These are phyloP conservation scores for Nyctanthes arbortristis DNA, from an alignment of 257 asterid species.

Conservation along the genomic window DNA sequence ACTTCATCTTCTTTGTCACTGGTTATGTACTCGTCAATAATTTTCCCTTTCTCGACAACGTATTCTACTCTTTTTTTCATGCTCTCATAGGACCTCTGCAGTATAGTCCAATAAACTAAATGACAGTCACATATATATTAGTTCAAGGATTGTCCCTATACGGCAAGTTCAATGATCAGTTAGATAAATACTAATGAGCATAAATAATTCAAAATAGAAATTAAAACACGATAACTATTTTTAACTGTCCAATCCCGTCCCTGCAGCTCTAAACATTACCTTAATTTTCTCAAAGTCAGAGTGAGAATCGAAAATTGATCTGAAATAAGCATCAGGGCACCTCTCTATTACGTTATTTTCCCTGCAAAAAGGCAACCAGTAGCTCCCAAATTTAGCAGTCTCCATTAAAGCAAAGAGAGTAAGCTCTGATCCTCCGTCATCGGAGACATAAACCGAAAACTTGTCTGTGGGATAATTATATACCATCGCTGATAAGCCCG, in stretches of 20 bases:
- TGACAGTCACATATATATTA: no score
- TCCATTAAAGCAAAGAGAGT: constrained; percentile 62
- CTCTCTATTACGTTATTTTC: no score
- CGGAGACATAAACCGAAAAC: constrained; percentile 64
- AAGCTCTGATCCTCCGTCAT: constrained; percentile 69
- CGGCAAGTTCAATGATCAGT: no score
- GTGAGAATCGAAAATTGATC: neutral
- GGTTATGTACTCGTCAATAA: constrained; percentile 38
- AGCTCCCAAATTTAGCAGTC: constrained; percentile 53
- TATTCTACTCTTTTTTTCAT: constrained; percentile 48
- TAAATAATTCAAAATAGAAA: no score
- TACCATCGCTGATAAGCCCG: no score
- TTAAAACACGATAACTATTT: no score
- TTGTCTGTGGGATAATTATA: constrained; percentile 67
- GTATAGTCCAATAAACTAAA: no score
- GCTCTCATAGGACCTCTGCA: constrained; percentile 48
- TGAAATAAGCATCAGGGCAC: no score
- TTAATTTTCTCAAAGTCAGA: constrained; percentile 37
- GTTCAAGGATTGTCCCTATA: no score
- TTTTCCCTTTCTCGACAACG: constrained; percentile 38
- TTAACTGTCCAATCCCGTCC: no score
- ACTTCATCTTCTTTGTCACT: constrained; percentile 33
- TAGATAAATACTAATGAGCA: no score
- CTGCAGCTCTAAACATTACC: no score
- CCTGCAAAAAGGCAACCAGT: constrained; percentile 66